These are phyloP conservation scores for Cyberlindnera galapagoensis DNA, from an alignment of 805 yeast genomes.

Conservation along the genomic window DNA sequence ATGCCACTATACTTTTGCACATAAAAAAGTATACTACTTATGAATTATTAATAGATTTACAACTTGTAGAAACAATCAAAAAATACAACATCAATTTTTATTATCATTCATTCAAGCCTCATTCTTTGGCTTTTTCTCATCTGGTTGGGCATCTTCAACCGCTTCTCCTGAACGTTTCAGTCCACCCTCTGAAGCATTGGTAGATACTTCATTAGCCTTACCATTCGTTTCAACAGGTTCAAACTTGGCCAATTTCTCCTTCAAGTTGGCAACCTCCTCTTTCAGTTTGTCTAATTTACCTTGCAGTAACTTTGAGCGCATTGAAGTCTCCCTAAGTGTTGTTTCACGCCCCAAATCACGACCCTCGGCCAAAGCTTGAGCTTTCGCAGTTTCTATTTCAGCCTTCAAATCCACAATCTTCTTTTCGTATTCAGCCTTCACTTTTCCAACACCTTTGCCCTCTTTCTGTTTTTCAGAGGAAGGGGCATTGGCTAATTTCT, in stretches of 20 bases:
- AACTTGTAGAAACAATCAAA: no score
- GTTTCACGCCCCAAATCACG: slow-evolving; percentile 21
- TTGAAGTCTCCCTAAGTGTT: slow-evolving; percentile 28
- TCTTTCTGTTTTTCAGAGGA: no score
- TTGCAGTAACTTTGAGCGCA: slow-evolving; percentile 36
- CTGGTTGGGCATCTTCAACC: slow-evolving; percentile 24
- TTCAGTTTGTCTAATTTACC: slow-evolving; percentile 31
- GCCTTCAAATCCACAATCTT: slow-evolving; percentile 25
- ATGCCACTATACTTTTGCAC: no score
- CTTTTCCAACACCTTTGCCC: slow-evolving; percentile 11
- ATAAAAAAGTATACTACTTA: no score
- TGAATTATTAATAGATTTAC: no score
- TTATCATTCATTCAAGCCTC: slow-evolving; percentile 7
- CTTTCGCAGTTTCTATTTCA: slow-evolving; percentile 22
- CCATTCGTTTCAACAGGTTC: neutral
- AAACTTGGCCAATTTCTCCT: slow-evolving; percentile 2
- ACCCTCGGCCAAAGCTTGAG: slow-evolving; percentile 14
- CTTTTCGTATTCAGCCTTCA: slow-evolving; percentile 25
- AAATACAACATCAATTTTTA: no score
- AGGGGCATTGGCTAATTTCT: slow-evolving; percentile 16
- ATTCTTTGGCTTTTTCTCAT: slow-evolving; percentile 23
- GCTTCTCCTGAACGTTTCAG: slow-evolving; percentile 21
- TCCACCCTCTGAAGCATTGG: slow-evolving; percentile 9
- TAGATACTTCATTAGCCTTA: slow-evolving; percentile 9
- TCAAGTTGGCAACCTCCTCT: slow-evolving; percentile 32